Evolutionary conservation across 2,329 filamentous ascomycete species (phyloP), one percentile per base, ranked within the genome.

Genomic region (Sporothrix variecibatus): DNA sequence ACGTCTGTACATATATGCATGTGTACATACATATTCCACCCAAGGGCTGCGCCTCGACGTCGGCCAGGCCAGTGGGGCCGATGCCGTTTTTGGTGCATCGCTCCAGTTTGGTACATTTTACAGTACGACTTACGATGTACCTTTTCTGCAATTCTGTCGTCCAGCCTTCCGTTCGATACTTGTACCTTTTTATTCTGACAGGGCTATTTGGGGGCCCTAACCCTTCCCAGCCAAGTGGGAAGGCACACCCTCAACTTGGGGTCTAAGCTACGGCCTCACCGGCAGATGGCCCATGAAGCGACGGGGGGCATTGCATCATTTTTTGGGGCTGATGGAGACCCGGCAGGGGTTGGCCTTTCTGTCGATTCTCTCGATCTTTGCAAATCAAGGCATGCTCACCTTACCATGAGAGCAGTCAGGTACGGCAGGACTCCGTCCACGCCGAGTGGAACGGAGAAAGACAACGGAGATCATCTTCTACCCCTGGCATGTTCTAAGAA

Each of bases 241-340:
- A 62, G 73, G 53, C 62, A 60, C 69, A 11, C 68, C 46, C 64
- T 8, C 28, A 23, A 26, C 5, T 23, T 46, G 62, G 46, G 46
- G 64, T 69, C 53, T 23, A 46, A 72, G 40, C 73, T 72, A 72
- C 73, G 73, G 73, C 73, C 64, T 75, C 73, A 65, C 73, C 73
- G 73, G 73, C 73, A 75, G 73, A 75, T 75, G 70, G 64, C 49
- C 64, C 62, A 56, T 43, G 56, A 43, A 62, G 28, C 23, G 53
- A 72, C 49, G 26, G 69, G 62, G 51, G 51, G 34, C 73, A 68
- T 74, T 74, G 73, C 73, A 74, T 72, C 69, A 74, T 72, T 38
- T 9, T 40, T 72, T 51, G 70, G 70, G 58, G 70, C 70, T 71
- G 53, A 62, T 46, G 56, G 53, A 56, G 69, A 71, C 15, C 62